Percentiles rank a stretch among this genome's conserved stretches.
These are phyloP conservation scores for Blastomyces gilchristii DNA, from an alignment of 2,329 filamentous ascomycete species.

Conservation along the genomic window DNA sequence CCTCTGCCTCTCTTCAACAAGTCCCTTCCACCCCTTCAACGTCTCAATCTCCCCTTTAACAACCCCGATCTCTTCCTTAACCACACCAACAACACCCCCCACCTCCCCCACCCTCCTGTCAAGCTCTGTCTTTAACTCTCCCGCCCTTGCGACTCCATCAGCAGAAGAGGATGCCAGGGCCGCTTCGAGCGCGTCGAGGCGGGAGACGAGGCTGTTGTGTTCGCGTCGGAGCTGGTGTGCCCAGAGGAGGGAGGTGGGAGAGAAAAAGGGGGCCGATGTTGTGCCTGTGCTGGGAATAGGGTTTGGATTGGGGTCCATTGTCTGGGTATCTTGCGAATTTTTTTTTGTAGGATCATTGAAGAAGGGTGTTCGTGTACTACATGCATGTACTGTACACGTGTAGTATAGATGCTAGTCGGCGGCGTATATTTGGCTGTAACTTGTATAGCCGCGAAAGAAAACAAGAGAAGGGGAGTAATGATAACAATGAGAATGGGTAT, in stretches of 20 bases:
- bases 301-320: constrained; percentile 3
- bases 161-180: background rate
- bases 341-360: background rate
- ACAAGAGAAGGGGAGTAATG: too few species aligned
- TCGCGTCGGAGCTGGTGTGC: constrained; percentile 31
- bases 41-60: background rate
- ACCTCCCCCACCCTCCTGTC: constrained; percentile 1
- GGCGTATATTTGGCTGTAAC: background rate
- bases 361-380: too few species aligned
- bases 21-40: background rate
- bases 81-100: constrained; percentile 1
- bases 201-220: constrained; percentile 24
- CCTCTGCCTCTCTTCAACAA: background rate
- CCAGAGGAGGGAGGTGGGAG: constrained; percentile 26
- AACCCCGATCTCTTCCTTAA: constrained; percentile 5
- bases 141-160: background rate
- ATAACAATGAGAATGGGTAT: too few species aligned
- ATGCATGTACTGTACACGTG: background rate
- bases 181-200: constrained; percentile 19
- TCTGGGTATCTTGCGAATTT: background rate
- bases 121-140: background rate
- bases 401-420: background rate
- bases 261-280: constrained; percentile 7
- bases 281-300: constrained; percentile 8
- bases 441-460: background rate